phyloP scores from a whole-genome alignment of 345 rosid species.

The Dipteronia sinensis region DNA sequence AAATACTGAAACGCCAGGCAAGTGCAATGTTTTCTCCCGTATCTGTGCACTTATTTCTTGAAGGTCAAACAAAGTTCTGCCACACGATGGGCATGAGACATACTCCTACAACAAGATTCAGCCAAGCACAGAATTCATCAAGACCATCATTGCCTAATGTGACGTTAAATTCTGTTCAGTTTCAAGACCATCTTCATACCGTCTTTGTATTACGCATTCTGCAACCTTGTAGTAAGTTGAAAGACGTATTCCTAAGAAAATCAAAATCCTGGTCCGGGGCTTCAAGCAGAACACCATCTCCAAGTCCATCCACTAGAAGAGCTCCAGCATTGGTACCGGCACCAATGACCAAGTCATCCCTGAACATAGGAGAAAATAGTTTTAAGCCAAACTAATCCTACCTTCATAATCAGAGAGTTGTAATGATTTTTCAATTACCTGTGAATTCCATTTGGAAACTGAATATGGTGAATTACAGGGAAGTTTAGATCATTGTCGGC shows the following conservation, averaged over 20 bases:
- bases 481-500: conserved; percentile 61
- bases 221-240: conserved; percentile 96
- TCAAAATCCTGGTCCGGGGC: conserved; percentile 87
- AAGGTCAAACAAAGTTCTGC: conserved; percentile 94
- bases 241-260: conserved; percentile 86
- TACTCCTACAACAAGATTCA: conserved; percentile 63
- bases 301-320: conserved; percentile 95
- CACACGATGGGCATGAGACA: conserved; percentile 96
- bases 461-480: conserved; percentile 94
- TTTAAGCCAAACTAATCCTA: conserved; percentile 14
- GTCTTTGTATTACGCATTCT: conserved; percentile 99
- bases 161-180: not conserved
- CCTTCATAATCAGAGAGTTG: conserved; percentile 9
- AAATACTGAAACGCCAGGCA: conserved; percentile 95
- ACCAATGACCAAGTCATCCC: conserved; percentile 90
- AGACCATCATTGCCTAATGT: not conserved
- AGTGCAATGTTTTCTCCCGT: conserved; percentile 85
- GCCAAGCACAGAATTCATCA: not conserved
- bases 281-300: conserved; percentile 89
- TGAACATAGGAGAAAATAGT: conserved; percentile 34
- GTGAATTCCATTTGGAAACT: conserved; percentile 68
- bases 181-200: conserved; percentile 40
- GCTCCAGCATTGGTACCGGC: conserved; percentile 89
- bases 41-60: conserved; percentile 96
- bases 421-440: conserved; percentile 46